A percentile compares a stretch with the other conserved stretches of the same genome.
Evolutionary conservation across 2,329 filamentous ascomycete genomes (phyloP).

Genomic region (Pestalotiopsis sp.): DNA sequence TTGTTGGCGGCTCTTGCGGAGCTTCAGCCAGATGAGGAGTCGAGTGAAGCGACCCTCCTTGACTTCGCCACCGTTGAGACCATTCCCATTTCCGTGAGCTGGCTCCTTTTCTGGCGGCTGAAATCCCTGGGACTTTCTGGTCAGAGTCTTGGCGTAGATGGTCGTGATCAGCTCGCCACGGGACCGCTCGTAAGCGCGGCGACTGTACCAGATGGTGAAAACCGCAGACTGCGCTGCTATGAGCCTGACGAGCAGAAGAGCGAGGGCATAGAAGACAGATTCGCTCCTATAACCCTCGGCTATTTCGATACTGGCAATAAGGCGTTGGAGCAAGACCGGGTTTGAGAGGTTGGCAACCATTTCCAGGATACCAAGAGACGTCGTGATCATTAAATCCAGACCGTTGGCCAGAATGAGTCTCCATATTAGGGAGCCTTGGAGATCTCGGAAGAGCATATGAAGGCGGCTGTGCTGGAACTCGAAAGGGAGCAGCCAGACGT

Average conservation of each 20-base stretch:
- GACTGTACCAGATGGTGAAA: slow-evolving; percentile 78
- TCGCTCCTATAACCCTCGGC: slow-evolving; percentile 50
- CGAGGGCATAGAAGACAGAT: slow-evolving; percentile 65
- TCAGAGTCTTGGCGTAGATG: slow-evolving; percentile 77
- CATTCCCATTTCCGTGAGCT: slow-evolving; percentile 19
- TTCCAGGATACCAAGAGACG: slow-evolving; percentile 65
- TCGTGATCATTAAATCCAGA: slow-evolving; percentile 73
- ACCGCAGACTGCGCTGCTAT: slow-evolving; percentile 67
- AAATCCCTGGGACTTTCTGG: slow-evolving; percentile 59
- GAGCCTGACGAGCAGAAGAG: slow-evolving; percentile 64
- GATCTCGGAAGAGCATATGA: slow-evolving; percentile 72
- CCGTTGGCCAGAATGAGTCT: slow-evolving; percentile 77
- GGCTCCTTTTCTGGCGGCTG: slow-evolving; percentile 31
- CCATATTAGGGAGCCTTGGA: slow-evolving; percentile 71
- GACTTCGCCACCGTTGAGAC: slow-evolving; percentile 20
- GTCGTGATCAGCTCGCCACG: slow-evolving; percentile 86
- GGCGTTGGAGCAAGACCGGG: slow-evolving; percentile 72
- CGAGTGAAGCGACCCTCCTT: slow-evolving; percentile 29
- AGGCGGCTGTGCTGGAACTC: slow-evolving; percentile 81
- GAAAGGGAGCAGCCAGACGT: slow-evolving; percentile 80
- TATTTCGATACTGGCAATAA: slow-evolving; percentile 68
- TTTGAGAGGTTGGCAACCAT: slow-evolving; percentile 57
- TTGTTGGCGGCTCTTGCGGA: slow-evolving; percentile 22
- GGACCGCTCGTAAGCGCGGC: slow-evolving; percentile 81
- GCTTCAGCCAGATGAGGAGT: slow-evolving; percentile 28